phyloP scores from a whole-genome alignment of 352 stramenopile species.

The Hyaloperonospora brassicae region DNA sequence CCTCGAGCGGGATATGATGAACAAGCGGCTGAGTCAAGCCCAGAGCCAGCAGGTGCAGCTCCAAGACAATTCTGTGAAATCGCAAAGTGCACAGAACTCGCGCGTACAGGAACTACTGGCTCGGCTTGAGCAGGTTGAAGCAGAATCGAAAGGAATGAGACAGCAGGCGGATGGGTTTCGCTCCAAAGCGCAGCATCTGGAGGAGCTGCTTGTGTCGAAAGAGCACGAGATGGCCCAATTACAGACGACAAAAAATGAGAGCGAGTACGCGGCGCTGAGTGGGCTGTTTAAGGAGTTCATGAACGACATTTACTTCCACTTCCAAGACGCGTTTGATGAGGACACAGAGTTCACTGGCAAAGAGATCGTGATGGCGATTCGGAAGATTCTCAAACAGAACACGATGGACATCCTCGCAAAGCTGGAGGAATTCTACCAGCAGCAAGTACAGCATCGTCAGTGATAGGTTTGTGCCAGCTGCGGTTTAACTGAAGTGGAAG shows the following conservation, averaged over 20 bases:
- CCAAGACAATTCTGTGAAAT: slow-evolving; percentile 50
- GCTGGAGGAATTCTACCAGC: slow-evolving; percentile 65
- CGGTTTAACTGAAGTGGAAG: too few relatives aligned
- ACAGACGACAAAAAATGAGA: slow-evolving; percentile 37
- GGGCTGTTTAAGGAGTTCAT: slow-evolving; percentile 80
- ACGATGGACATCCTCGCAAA: slow-evolving; percentile 70
- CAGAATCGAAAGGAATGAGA: slow-evolving; percentile 31
- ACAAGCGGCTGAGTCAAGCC: slow-evolving; percentile 37
- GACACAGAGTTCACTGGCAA: slow-evolving; percentile 77
- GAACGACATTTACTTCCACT: slow-evolving; percentile 86
- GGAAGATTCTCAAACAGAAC: slow-evolving; percentile 81
- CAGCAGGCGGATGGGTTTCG: slow-evolving; percentile 40
- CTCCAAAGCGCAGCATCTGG: slow-evolving; percentile 37
- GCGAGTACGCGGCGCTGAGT: slow-evolving; percentile 50
- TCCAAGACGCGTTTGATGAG: slow-evolving; percentile 79
- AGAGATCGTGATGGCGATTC: slow-evolving; percentile 72
- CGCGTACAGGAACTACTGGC: slow-evolving; percentile 40
- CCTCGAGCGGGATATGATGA: slow-evolving; percentile 41
- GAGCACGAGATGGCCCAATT: slow-evolving; percentile 43
- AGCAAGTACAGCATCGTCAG: slow-evolving; percentile 30
- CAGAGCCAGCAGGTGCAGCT: slow-evolving; percentile 47
- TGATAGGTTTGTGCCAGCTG: background rate
- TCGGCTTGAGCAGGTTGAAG: slow-evolving; percentile 40
- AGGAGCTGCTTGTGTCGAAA: slow-evolving; percentile 41
- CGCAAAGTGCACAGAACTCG: slow-evolving; percentile 36